Conservation (phyloP, 148 eudicot genomes). For the Polygonum aviculare region DNA sequence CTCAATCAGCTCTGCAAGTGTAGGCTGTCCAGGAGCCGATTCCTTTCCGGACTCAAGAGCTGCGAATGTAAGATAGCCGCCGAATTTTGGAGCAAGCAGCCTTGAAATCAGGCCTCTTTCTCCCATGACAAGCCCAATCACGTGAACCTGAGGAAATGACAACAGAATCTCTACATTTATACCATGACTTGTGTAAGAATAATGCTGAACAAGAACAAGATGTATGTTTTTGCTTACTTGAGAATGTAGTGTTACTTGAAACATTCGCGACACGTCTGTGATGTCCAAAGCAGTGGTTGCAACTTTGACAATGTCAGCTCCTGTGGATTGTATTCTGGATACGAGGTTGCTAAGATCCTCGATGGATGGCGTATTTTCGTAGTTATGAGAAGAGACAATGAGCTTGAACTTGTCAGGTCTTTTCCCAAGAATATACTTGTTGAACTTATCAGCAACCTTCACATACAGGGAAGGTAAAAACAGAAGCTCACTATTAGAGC, state of each 20-base stretch:
- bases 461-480: not conserved
- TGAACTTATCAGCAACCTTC: conserved; percentile 47
- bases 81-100: conserved; percentile 55
- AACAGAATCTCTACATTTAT: no score
- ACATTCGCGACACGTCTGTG: conserved; percentile 51
- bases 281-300: conserved; percentile 54
- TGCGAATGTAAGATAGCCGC: conserved; percentile 64
- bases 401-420: conserved; percentile 47
- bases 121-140: conserved; percentile 61
- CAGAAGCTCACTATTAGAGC: not conserved
- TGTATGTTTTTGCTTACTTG: conserved; percentile 41
- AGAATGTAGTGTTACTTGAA: conserved; percentile 47
- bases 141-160: conserved; percentile 35
- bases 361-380: conserved; percentile 45
- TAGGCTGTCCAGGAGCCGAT: conserved; percentile 69
- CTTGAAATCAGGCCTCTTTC: conserved; percentile 54
- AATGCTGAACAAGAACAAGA: not conserved
- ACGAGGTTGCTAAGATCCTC: conserved; percentile 62
- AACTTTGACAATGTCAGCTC: conserved; percentile 65
- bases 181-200: not conserved
- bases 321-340: conserved; percentile 49
- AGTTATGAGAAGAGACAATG: conserved; percentile 62
- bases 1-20: conserved; percentile 38
- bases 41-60: conserved; percentile 44
- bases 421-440: conserved; percentile 24